Percentiles rank a stretch among this genome's conserved stretches.
Evolutionary conservation across 495 filamentous ascomycete species (phyloP).

Genomic region (Trypethelium eluteriae): DNA sequence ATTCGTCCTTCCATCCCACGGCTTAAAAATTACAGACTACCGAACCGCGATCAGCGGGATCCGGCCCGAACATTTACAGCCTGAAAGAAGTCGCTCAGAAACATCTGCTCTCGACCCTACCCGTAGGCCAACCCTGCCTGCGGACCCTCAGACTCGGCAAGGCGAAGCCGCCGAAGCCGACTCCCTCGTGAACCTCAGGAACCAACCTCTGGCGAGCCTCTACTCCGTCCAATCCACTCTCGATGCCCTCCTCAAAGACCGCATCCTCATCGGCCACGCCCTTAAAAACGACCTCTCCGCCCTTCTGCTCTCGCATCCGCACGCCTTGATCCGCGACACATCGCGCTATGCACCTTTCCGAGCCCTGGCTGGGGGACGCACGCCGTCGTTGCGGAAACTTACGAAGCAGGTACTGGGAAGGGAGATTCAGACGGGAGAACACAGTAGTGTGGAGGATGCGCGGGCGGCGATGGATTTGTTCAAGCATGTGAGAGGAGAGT

Average conservation of each 20-base stretch:
- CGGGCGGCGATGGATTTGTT: constrained; percentile 83
- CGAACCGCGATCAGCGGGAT: constrained; percentile 79
- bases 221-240: constrained; percentile 67
- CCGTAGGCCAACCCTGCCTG: constrained; percentile 64
- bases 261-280: constrained; percentile 84
- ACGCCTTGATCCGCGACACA: constrained; percentile 74
- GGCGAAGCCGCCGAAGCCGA: constrained; percentile 60
- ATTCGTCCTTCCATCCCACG: constrained; percentile 69
- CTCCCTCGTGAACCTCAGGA: neutral
- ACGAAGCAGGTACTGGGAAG: constrained; percentile 70
- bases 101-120: constrained; percentile 32
- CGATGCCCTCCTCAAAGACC: constrained; percentile 58
- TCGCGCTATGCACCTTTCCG: constrained; percentile 65
- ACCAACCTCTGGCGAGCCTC: constrained; percentile 38
- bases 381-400: constrained; percentile 67
- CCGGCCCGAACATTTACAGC: constrained; percentile 54
- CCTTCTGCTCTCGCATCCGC: constrained; percentile 66
- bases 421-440: constrained; percentile 71
- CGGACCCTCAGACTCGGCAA: constrained; percentile 62
- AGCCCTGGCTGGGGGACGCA: constrained; percentile 64
- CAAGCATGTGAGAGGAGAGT: constrained; percentile 66
- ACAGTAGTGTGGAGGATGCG: constrained; percentile 81
- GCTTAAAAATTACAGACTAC: constrained; percentile 66
- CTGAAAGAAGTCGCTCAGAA: constrained; percentile 57
- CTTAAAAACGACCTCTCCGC: constrained; percentile 76